Conservation (phyloP, 257 asterid species). For the Cinchona pubescens region DNA sequence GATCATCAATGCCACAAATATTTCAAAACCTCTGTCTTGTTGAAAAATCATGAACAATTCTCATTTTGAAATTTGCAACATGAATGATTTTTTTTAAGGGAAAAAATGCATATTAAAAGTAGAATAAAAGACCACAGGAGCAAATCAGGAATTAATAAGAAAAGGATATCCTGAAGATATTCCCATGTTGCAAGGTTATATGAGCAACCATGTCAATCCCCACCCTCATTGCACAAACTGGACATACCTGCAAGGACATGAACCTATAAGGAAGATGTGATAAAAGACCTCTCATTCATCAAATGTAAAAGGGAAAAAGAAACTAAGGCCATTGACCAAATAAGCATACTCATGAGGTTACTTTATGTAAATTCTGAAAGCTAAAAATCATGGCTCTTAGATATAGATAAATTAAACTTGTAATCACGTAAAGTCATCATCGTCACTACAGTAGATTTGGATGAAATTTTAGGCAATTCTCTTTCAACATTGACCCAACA, state of each 20-base stretch:
- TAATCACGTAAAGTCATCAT: no score
- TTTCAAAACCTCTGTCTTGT: not conserved
- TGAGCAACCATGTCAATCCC: slow-evolving; percentile 97
- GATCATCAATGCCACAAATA: not conserved
- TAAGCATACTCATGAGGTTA: not conserved
- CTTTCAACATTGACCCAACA: no score
- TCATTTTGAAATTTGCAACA: no score
- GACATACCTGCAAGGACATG: slow-evolving; percentile 74
- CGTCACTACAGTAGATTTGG: no score
- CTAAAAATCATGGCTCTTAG: no score
- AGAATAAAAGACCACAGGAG: no score
- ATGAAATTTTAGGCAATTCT: no score
- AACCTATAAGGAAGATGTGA: not conserved
- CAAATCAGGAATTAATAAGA: not conserved
- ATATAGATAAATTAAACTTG: no score
- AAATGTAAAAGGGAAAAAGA: not conserved
- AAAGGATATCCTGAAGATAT: slow-evolving; percentile 90
- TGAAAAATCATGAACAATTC: not conserved
- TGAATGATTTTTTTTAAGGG: no score
- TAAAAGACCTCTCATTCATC: not conserved
- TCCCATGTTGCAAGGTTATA: slow-evolving; percentile 86
- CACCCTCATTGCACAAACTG: slow-evolving; percentile 83
- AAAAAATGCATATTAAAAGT: no score
- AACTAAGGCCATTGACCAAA: not conserved
- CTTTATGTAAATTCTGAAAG: not conserved